Evolutionary conservation across 2,329 filamentous ascomycete genomes (phyloP).

Genomic region (Septoria linicola): DNA sequence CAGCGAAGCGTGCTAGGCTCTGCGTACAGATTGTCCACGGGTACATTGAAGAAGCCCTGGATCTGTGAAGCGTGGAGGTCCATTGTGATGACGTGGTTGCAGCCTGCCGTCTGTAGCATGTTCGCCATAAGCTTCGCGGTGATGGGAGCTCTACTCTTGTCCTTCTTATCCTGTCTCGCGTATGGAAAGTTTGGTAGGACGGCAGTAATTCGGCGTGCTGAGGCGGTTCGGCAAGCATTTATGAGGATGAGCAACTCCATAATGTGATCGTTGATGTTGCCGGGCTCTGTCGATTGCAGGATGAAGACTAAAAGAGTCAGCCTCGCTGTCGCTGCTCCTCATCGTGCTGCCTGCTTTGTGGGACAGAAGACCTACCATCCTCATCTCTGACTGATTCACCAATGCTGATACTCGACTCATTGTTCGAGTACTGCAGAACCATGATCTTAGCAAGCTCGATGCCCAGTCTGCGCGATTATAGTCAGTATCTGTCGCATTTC

Average conservation of each 20-base stretch:
- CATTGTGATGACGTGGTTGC: slow-evolving; percentile 93
- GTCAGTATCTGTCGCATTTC: slow-evolving; percentile 17
- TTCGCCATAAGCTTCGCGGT: slow-evolving; percentile 94
- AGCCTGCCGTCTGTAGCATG: slow-evolving; percentile 93
- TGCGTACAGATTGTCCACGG: slow-evolving; percentile 81
- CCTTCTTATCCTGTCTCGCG: slow-evolving; percentile 96
- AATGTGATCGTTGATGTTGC: slow-evolving; percentile 95
- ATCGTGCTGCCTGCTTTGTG: not conserved
- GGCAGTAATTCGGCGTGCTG: slow-evolving; percentile 87
- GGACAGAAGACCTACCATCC: slow-evolving; percentile 61
- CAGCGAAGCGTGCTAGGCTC: slow-evolving; percentile 89
- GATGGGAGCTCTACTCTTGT: slow-evolving; percentile 92
- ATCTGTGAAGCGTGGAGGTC: slow-evolving; percentile 92
- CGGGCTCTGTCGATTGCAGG: slow-evolving; percentile 88
- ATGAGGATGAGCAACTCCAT: slow-evolving; percentile 99
- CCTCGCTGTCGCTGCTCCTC: not conserved
- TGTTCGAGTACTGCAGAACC: slow-evolving; percentile 81
- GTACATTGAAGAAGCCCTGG: slow-evolving; percentile 90
- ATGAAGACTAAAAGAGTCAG: slow-evolving; percentile 69
- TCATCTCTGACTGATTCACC: slow-evolving; percentile 95
- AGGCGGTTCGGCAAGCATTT: slow-evolving; percentile 84
- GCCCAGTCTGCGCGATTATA: slow-evolving; percentile 57
- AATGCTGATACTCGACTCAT: slow-evolving; percentile 87
- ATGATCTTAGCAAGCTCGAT: slow-evolving; percentile 77
- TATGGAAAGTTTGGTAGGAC: slow-evolving; percentile 97